phyloP scores from a whole-genome alignment of 176 grass and related monocot species.

The Musa beccarii region DNA sequence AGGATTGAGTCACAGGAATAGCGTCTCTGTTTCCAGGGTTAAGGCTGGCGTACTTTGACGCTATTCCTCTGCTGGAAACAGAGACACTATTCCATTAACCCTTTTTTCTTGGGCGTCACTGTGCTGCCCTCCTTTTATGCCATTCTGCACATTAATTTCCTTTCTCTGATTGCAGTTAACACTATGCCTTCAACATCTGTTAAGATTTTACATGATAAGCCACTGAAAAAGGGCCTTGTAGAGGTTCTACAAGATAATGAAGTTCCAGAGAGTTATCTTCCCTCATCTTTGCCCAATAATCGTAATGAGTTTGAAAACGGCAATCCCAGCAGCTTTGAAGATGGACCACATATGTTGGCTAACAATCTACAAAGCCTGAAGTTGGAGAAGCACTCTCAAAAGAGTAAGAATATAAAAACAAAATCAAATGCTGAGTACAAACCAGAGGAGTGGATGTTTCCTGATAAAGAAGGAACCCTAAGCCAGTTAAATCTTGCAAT shows the following conservation, averaged over 20 bases:
- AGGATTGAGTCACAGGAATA: too few relatives aligned
- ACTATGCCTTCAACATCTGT: slow-evolving; percentile 11
- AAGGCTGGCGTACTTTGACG: background rate
- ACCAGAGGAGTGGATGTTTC: slow-evolving; percentile 77
- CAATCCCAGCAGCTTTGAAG: slow-evolving; percentile 18
- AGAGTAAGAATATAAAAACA: slow-evolving; percentile 38
- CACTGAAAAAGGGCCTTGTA: slow-evolving; percentile 22
- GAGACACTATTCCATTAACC: too few relatives aligned
- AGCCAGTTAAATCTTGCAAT: slow-evolving; percentile 85
- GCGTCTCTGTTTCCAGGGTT: too few relatives aligned
- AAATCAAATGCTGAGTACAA: slow-evolving; percentile 46
- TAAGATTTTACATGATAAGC: slow-evolving; percentile 23
- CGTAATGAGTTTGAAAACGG: slow-evolving; percentile 13
- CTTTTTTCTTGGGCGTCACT: too few relatives aligned
- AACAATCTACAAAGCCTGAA: slow-evolving; percentile 45
- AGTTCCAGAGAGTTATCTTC: background rate
- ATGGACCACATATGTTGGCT: slow-evolving; percentile 29
- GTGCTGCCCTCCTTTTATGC: background rate
- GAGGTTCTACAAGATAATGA: slow-evolving; percentile 24
- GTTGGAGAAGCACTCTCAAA: slow-evolving; percentile 39
- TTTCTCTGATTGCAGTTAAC: slow-evolving; percentile 31
- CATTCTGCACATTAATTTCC: background rate
- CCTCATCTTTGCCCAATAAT: slow-evolving; percentile 16
- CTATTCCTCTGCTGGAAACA: too few relatives aligned
- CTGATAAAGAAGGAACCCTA: slow-evolving; percentile 27